Conservation (phyloP, 345 rosid species). For the Salix brachista region DNA sequence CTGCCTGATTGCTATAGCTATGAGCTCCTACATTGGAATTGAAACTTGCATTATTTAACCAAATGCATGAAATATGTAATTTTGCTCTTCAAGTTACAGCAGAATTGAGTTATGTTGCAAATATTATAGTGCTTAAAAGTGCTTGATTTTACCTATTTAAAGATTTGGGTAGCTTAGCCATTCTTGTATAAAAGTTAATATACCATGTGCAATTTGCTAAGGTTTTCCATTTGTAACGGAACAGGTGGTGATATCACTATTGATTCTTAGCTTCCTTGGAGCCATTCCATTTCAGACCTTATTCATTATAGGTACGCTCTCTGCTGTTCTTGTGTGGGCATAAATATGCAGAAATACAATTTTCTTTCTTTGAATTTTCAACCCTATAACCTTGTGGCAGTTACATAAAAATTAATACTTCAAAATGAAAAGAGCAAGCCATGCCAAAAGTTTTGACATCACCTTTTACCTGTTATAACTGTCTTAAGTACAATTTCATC, state of each 20-base stretch:
- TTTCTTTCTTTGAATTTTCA: background rate
- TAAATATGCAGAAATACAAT: background rate
- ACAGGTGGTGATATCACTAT: slow-evolving; percentile 23
- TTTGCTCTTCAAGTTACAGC: background rate
- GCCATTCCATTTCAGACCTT: slow-evolving; percentile 51
- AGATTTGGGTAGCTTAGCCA: background rate
- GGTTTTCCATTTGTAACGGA: background rate
- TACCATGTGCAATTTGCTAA: no score
- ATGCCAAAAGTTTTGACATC: background rate
- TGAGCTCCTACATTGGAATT: background rate
- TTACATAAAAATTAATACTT: no score
- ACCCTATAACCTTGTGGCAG: no score
- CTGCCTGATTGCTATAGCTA: background rate
- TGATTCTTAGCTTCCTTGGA: slow-evolving; percentile 59
- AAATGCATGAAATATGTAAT: background rate
- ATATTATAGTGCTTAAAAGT: background rate
- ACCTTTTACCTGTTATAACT: background rate
- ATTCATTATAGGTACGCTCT: slow-evolving; percentile 56
- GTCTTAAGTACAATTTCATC: background rate
- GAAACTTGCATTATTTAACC: background rate
- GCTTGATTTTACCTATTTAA: background rate
- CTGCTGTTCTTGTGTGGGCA: slow-evolving; percentile 27
- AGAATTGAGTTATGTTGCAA: background rate
- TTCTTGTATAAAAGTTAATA: no score
- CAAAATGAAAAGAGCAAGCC: no score